A percentile compares a stretch with the other conserved stretches of the same genome.
These are phyloP conservation scores for Eucalyptus sp. DNA, from an alignment of 345 rosid species.

Conservation along the genomic window DNA sequence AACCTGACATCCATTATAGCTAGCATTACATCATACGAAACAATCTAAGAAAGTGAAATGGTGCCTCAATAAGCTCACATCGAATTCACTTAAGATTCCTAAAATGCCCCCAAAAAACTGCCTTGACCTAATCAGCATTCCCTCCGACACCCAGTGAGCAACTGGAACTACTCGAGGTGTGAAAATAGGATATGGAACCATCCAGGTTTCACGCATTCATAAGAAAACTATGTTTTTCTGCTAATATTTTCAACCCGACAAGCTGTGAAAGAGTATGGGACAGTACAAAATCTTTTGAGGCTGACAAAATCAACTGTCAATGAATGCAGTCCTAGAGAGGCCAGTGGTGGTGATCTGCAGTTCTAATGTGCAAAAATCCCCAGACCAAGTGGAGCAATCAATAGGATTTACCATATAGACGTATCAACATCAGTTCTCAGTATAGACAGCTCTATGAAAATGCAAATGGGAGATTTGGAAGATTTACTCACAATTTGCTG, in stretches of 20 bases:
- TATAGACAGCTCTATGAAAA: not conserved
- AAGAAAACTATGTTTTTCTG: not conserved
- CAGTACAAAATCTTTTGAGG: not conserved
- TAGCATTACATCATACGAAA: not conserved
- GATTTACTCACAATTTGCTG: constrained; percentile 86
- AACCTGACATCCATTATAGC: not conserved
- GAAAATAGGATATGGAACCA: not conserved
- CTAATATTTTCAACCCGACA: not conserved
- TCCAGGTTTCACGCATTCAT: not conserved
- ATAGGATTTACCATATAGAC: not conserved
- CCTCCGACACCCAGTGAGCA: not conserved
- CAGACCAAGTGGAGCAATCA: not conserved
- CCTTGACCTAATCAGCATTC: not conserved
- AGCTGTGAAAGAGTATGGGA: not conserved
- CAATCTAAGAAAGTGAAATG: not conserved
- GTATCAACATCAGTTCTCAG: not conserved
- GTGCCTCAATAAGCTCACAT: not conserved
- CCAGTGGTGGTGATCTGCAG: not conserved
- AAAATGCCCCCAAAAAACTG: not conserved
- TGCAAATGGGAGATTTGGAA: not conserved
- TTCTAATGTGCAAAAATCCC: not conserved
- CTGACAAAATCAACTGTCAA: not conserved
- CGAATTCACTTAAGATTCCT: not conserved
- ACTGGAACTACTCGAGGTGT: not conserved
- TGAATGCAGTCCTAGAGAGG: not conserved